Evolutionary conservation across 768 basidiomycete species (phyloP).

Genomic region (Leucocoprinus birnbaumii): DNA sequence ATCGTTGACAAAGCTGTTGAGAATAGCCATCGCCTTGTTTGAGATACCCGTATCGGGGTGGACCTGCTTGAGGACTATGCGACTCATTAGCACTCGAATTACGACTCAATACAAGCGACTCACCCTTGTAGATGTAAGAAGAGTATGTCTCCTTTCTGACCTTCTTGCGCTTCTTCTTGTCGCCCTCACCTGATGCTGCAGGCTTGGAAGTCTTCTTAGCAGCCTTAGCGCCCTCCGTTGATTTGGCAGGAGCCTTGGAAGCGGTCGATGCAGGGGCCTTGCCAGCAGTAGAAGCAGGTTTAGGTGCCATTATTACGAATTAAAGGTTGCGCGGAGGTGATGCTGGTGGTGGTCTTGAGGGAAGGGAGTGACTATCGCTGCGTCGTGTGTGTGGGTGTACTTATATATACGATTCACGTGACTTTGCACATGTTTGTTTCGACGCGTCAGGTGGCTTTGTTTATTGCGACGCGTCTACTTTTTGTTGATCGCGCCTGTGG

Average conservation of each 20-base stretch:
- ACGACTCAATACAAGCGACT: slow-evolving; percentile 9
- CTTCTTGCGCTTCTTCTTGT: slow-evolving; percentile 84
- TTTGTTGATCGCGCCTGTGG: slow-evolving; percentile 19
- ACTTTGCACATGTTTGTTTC: slow-evolving; percentile 8
- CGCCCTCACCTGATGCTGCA: slow-evolving; percentile 54
- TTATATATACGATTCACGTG: slow-evolving; percentile 13
- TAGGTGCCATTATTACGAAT: slow-evolving; percentile 62
- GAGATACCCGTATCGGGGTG: slow-evolving; percentile 99
- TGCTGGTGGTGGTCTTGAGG: slow-evolving; percentile 5
- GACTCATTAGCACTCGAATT: neutral
- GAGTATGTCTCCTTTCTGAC: slow-evolving; percentile 89
- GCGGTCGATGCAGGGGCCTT: slow-evolving; percentile 70
- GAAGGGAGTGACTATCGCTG: neutral
- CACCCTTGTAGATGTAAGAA: slow-evolving; percentile 94
- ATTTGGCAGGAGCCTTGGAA: slow-evolving; percentile 73
- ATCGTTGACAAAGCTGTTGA: slow-evolving; percentile 92
- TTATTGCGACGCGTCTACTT: neutral
- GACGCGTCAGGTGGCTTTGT: slow-evolving; percentile 2
- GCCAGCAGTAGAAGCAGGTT: slow-evolving; percentile 79
- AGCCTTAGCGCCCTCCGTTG: slow-evolving; percentile 58
- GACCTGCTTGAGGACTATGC: slow-evolving; percentile 90
- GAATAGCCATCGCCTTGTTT: slow-evolving; percentile 92
- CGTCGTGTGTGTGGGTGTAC: neutral
- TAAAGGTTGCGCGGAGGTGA: slow-evolving; percentile 12
- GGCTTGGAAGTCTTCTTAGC: slow-evolving; percentile 76